Evolutionary conservation across 345 rosid genomes (phyloP).

Genomic region (Salix purpurea): DNA sequence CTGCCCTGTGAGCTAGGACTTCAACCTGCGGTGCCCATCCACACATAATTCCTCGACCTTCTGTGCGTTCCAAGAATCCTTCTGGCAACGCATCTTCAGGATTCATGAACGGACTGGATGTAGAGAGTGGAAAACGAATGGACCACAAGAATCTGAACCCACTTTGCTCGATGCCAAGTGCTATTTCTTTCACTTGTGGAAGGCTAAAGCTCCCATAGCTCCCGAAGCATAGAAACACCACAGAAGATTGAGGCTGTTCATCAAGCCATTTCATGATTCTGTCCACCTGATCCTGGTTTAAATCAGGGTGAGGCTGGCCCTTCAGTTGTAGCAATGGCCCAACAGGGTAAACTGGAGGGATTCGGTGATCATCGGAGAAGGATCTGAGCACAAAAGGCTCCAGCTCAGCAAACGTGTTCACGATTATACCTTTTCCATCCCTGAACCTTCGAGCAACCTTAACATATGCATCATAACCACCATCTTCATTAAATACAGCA

Average conservation of each 20-base stretch:
- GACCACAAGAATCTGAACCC: constrained; percentile 18
- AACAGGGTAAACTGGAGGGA: not conserved
- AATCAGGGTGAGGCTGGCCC: constrained; percentile 1
- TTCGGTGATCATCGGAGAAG: not conserved
- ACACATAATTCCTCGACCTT: constrained; percentile 31
- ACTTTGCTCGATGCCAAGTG: constrained; percentile 15
- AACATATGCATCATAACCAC: not conserved
- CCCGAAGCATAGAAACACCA: constrained; percentile 21
- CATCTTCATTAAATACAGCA: not conserved
- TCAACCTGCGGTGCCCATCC: constrained; percentile 13
- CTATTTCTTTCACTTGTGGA: constrained; percentile 18
- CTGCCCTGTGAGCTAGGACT: constrained; percentile 1
- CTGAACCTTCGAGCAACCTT: not conserved
- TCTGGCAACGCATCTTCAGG: constrained; percentile 29
- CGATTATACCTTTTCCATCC: constrained; percentile 4
- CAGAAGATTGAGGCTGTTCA: constrained; percentile 12
- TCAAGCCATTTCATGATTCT: constrained; percentile 7
- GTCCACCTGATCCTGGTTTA: not conserved
- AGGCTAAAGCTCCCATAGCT: constrained; percentile 8
- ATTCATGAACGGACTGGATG: not conserved
- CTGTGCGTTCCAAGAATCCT: constrained; percentile 32
- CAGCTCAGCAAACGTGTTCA: constrained; percentile 11
- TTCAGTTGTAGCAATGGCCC: not conserved
- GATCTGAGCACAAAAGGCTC: not conserved
- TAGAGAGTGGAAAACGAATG: not conserved